Conservation (phyloP, 2,329 filamentous ascomycete species). For the Curvularia verruculosa region DNA sequence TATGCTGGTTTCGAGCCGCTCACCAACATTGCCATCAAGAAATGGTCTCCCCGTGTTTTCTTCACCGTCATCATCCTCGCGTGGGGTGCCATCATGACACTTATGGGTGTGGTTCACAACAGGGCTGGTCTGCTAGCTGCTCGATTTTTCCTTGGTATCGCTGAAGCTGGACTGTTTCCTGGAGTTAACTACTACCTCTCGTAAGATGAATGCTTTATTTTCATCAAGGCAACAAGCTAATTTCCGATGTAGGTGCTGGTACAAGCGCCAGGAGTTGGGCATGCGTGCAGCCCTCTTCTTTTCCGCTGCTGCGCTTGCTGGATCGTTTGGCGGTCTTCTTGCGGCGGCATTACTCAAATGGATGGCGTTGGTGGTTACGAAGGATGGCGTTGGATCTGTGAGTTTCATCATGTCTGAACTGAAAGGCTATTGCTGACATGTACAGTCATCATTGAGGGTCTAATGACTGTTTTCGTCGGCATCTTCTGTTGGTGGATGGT, state of each 20-base stretch:
- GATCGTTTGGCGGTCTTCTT: slow-evolving; percentile 66
- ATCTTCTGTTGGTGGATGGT: slow-evolving; percentile 62
- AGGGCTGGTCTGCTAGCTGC: slow-evolving; percentile 44
- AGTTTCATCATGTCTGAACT: neutral
- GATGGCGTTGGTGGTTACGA: slow-evolving; percentile 59
- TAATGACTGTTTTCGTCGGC: slow-evolving; percentile 47
- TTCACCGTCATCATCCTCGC: slow-evolving; percentile 55
- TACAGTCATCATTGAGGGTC: slow-evolving; percentile 45
- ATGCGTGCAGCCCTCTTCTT: slow-evolving; percentile 65
- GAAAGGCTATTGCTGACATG: slow-evolving; percentile 17
- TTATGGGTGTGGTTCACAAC: slow-evolving; percentile 56
- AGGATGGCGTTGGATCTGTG: slow-evolving; percentile 51
- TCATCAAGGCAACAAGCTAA: slow-evolving; percentile 2
- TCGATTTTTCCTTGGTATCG: slow-evolving; percentile 47
- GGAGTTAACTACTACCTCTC: slow-evolving; percentile 62
- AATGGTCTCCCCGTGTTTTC: slow-evolving; percentile 58
- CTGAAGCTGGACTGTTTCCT: slow-evolving; percentile 49
- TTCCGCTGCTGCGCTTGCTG: slow-evolving; percentile 63
- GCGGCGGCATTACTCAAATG: slow-evolving; percentile 66
- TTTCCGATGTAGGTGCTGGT: slow-evolving; percentile 51
- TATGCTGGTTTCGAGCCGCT: slow-evolving; percentile 59
- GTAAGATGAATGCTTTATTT: slow-evolving; percentile 39
- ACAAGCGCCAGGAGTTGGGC: slow-evolving; percentile 61
- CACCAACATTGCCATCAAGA: slow-evolving; percentile 67
- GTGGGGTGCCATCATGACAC: slow-evolving; percentile 58